Evolutionary conservation across 1,284 basidiomycete species (phyloP).

Genomic region (Gymnopus androsaceus): DNA sequence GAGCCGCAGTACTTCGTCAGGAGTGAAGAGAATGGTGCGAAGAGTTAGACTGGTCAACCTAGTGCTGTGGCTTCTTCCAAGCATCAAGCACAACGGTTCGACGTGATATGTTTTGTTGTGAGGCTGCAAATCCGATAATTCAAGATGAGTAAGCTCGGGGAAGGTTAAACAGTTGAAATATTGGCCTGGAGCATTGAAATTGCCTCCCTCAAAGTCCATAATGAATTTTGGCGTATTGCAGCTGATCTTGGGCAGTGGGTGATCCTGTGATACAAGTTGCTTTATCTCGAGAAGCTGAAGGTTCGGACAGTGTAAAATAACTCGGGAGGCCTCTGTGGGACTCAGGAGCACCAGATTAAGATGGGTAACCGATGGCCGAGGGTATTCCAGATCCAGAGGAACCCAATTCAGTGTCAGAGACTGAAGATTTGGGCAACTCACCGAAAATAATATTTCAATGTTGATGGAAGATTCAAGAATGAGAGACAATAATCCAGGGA

Average conservation of each 20-base stretch:
- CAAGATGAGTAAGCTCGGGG: neutral
- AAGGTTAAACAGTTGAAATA: too few relatives aligned
- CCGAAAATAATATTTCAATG: neutral
- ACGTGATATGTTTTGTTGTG: too few relatives aligned
- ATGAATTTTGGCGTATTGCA: neutral
- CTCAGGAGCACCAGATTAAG: neutral
- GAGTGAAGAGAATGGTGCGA: neutral
- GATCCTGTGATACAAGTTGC: neutral
- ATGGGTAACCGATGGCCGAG: neutral
- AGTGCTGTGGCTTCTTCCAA: neutral
- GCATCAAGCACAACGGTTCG: neutral
- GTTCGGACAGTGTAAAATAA: neutral
- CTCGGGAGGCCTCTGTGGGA: neutral
- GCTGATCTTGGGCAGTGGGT: neutral
- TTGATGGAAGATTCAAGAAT: neutral
- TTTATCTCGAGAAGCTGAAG: neutral
- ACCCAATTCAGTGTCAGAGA: neutral
- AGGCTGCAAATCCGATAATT: too few relatives aligned
- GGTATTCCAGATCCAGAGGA: neutral
- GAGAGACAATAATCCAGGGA: neutral
- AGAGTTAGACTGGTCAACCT: neutral
- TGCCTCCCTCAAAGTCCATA: too few relatives aligned
- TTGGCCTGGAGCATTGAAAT: too few relatives aligned
- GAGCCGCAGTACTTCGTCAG: neutral
- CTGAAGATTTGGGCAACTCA: neutral